Evolutionary conservation across 345 rosid genomes (phyloP), one percentile per base, ranked within the genome.

Genomic region (Salix viminalis): DNA sequence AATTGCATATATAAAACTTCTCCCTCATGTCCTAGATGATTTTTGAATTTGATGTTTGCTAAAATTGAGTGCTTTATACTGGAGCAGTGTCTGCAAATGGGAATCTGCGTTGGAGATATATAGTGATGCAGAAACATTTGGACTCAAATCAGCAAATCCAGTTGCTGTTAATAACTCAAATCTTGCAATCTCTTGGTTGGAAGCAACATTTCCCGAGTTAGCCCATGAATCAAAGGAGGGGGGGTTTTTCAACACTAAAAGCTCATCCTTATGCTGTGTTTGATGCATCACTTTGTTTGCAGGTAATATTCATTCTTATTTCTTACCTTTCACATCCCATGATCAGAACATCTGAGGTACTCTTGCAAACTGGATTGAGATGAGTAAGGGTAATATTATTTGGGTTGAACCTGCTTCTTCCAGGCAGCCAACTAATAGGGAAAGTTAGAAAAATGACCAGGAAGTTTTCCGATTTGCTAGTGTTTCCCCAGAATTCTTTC

Each of bases 101-200:
- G 97, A 92, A 83, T 89, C 90, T 0, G 42, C 91, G n/a, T 71
- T 88, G 87, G 99, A 92, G 91, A 86, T 92, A 60, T 88, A 88
- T 85, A 83, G 68, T 62, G 99, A 96, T 89, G 99, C 97, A 83
- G 88, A 88, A 68, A 84, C 87, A 28, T 86, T 80, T 85, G 97
- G 97, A 76, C 76, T 86, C 86, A 88, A 86, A 76, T 94, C 97
- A 71, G 69, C 87, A 76, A 88, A 89, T 84, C 79, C 91, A 2
- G 54, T 68, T 62, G 97, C 96, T 74, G 87, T 89, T 79, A 82
- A 71, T 79, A 92, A 94, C 86, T 91, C 93, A 85, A 90, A 75
- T 80, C 77, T 86, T 76, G 98, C 97, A 82, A 92, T 94, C 75
- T 89, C 91, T 80, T 96, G 97, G 98, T 83, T 94, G 87, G 98